phyloP scores from a whole-genome alignment of 192 early-diverging fungal species.

The Gryganskiella cystojenkinii region DNA sequence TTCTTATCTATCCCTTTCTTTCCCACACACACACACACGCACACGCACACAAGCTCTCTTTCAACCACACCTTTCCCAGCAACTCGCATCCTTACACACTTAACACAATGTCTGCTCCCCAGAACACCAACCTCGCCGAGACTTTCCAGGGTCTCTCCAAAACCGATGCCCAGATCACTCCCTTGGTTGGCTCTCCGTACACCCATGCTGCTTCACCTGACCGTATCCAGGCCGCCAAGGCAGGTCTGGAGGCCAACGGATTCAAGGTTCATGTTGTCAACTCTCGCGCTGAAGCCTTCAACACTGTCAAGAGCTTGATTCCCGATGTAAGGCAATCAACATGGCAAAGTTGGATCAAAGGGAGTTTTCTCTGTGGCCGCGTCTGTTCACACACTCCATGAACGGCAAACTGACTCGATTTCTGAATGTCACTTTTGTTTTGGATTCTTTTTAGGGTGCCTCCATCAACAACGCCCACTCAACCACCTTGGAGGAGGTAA shows the following conservation, averaged over 20 bases:
- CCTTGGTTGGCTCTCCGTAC: constrained; percentile 9
- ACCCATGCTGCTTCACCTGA: constrained; percentile 40
- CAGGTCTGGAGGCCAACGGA: constrained; percentile 48
- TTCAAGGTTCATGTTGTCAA: constrained; percentile 54
- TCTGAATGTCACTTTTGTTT: not conserved
- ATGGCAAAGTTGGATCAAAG: not conserved
- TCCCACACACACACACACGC: not conserved
- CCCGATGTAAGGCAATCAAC: constrained; percentile 27
- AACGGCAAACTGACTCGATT: not conserved
- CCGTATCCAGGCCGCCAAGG: constrained; percentile 40
- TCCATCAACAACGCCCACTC: constrained; percentile 57
- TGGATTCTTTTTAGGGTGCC: constrained; percentile 16
- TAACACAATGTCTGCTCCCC: constrained; percentile 23
- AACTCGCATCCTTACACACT: not conserved
- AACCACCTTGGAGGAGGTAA: constrained; percentile 55
- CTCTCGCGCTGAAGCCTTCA: constrained; percentile 38
- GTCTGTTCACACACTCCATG: too few relatives aligned
- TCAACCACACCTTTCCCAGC: not conserved
- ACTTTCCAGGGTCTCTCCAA: constrained; percentile 25
- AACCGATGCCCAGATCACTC: constrained; percentile 16
- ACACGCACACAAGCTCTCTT: not conserved
- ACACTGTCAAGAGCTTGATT: constrained; percentile 49
- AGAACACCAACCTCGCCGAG: constrained; percentile 47
- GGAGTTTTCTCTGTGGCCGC: not conserved
- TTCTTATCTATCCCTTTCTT: too few relatives aligned